These are phyloP conservation scores for Sphagnum contortum DNA, from an alignment of 225 moss, liverwort and hornwort species.

Conservation along the genomic window DNA sequence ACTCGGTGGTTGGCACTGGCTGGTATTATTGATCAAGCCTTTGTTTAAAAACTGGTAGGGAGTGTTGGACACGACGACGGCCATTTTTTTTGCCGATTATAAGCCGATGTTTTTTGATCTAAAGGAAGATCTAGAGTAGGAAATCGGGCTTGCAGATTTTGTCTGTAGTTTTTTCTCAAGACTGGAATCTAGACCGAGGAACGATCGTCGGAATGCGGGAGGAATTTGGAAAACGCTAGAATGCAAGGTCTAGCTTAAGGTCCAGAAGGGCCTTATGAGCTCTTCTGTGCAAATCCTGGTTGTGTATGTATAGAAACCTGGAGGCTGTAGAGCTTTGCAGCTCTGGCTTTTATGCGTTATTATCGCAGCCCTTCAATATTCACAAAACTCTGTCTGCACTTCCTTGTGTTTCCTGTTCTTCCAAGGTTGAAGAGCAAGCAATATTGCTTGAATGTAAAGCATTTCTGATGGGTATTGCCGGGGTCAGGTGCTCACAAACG, in stretches of 20 bases:
- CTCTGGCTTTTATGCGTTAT: not conserved
- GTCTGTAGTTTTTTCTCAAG: not conserved
- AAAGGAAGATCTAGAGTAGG: not conserved
- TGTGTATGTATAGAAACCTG: too few relatives aligned
- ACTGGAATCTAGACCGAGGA: too few relatives aligned
- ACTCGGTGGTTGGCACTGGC: slow-evolving; percentile 69
- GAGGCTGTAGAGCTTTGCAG: too few relatives aligned
- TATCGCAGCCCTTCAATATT: not conserved
- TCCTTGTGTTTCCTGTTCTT: not conserved
- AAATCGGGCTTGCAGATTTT: not conserved
- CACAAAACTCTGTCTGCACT: not conserved
- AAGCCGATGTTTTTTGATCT: not conserved
- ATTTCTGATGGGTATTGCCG: not conserved
- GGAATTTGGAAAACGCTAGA: too few relatives aligned
- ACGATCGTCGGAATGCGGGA: too few relatives aligned
- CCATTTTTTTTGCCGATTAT: too few relatives aligned
- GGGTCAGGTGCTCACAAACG: slow-evolving; percentile 49
- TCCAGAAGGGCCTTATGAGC: too few relatives aligned
- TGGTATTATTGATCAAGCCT: slow-evolving; percentile 17
- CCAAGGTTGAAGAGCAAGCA: not conserved
- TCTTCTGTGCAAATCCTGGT: too few relatives aligned
- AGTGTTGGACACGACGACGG: too few relatives aligned
- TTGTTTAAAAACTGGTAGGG: too few relatives aligned
- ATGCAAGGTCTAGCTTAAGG: too few relatives aligned
- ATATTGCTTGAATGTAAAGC: not conserved